phyloP scores from a whole-genome alignment of 345 rosid genomes.

The Syzygium grande region DNA sequence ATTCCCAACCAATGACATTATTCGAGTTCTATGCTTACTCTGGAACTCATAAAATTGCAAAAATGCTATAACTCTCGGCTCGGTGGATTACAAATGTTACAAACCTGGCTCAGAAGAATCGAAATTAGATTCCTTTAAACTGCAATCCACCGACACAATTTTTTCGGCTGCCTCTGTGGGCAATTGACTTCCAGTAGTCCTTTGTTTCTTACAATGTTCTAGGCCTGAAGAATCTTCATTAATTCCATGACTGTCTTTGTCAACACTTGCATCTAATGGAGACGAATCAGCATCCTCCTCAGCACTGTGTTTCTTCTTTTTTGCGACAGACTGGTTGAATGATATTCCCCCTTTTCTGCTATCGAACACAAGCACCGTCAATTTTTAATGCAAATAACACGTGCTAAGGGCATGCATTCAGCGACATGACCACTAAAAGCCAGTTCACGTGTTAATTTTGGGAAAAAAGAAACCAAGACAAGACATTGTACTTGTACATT shows the following conservation, averaged over 20 bases:
- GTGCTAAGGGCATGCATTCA: not conserved
- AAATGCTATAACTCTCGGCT: not conserved
- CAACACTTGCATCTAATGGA: not conserved
- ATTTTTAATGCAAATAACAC: not conserved
- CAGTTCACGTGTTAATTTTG: not conserved
- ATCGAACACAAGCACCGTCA: not conserved
- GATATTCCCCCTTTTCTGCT: constrained; percentile 59
- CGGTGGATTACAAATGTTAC: not conserved
- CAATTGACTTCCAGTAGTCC: constrained; percentile 8
- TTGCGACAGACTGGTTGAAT: constrained; percentile 1
- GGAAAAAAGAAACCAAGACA: not conserved
- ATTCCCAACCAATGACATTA: not conserved
- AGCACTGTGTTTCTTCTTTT: constrained; percentile 22
- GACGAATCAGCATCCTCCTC: not conserved
- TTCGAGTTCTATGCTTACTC: not conserved
- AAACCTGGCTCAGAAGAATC: constrained; percentile 25
- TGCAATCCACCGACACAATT: not conserved
- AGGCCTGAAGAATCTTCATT: constrained; percentile 10
- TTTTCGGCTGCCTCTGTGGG: not conserved
- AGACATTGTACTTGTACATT: not conserved
- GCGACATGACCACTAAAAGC: not conserved
- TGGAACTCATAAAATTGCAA: not conserved
- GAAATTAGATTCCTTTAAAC: not conserved
- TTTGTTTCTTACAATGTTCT: constrained; percentile 17
- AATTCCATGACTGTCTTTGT: not conserved